These are phyloP conservation scores for Magnolia kwangsiensis DNA, from an alignment of 164 flowering plant genomes.

Conservation along the genomic window DNA sequence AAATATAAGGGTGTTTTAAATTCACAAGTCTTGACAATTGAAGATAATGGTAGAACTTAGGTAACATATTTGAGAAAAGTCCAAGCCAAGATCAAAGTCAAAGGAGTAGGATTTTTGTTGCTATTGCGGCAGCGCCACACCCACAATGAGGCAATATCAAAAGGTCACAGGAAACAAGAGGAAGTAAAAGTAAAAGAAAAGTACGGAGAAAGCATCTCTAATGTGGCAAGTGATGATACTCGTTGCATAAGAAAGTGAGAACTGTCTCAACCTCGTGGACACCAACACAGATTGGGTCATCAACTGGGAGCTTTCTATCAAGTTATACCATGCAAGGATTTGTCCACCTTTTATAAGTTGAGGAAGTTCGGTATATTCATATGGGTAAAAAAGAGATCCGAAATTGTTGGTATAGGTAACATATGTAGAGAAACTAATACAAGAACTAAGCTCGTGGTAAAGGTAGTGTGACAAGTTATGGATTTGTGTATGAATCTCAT, in stretches of 20 bases:
- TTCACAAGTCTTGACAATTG: neutral
- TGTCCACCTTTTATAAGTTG: neutral
- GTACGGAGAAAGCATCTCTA: neutral
- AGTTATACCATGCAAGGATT: neutral
- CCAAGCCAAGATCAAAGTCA: neutral
- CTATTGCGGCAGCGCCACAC: neutral
- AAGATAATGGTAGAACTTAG: neutral
- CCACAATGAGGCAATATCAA: neutral
- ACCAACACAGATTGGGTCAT: neutral
- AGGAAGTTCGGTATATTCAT: neutral
- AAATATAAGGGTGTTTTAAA: neutral
- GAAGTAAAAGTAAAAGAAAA: neutral
- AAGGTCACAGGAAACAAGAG: neutral
- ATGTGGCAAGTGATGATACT: no score
- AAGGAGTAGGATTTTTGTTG: neutral
- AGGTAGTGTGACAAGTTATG: neutral
- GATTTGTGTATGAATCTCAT: slow-evolving; percentile 3
- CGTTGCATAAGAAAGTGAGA: neutral
- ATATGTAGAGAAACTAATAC: neutral
- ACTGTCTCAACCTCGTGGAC: neutral
- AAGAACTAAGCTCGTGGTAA: neutral
- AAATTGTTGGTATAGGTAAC: neutral
- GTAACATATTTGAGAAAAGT: neutral
- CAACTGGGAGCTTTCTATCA: neutral
- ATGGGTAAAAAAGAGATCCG: neutral